Conservation (phyloP, 805 yeast species). For the Barnettozyma siamensis region DNA sequence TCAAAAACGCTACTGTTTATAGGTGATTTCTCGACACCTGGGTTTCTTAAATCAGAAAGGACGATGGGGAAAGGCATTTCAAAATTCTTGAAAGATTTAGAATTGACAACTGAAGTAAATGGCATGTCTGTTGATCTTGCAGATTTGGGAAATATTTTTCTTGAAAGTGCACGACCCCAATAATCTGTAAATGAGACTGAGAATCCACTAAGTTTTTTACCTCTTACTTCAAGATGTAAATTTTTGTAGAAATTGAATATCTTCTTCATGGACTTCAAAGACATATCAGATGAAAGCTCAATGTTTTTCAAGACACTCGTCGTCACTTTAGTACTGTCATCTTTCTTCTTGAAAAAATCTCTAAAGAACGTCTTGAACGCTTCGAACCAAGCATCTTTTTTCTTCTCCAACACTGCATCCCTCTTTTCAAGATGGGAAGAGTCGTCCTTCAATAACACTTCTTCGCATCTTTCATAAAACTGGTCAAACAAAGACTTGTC, state of each 20-base stretch:
- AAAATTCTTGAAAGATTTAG: slow-evolving; percentile 31
- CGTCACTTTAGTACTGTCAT: slow-evolving; percentile 11
- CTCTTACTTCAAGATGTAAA: slow-evolving; percentile 47
- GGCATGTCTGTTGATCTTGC: slow-evolving; percentile 33
- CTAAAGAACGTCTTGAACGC: slow-evolving; percentile 20
- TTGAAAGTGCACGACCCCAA: slow-evolving; percentile 59
- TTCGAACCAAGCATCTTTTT: slow-evolving; percentile 20
- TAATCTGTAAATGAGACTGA: slow-evolving; percentile 58
- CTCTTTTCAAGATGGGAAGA: slow-evolving; percentile 1
- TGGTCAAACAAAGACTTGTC: slow-evolving; percentile 13
- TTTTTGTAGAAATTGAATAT: slow-evolving; percentile 43
- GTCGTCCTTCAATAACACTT: slow-evolving; percentile 9
- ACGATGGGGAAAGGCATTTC: slow-evolving; percentile 48
- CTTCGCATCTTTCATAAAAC: slow-evolving; percentile 20
- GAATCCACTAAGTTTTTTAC: slow-evolving; percentile 48
- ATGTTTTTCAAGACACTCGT: slow-evolving; percentile 16
- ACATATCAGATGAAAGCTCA: slow-evolving; percentile 17
- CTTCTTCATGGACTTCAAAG: slow-evolving; percentile 27
- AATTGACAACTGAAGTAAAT: slow-evolving; percentile 32
- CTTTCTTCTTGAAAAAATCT: slow-evolving; percentile 24
- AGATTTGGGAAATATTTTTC: slow-evolving; percentile 36
- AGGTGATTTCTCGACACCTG: slow-evolving; percentile 27
- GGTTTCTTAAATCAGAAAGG: slow-evolving; percentile 35
- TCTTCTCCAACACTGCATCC: slow-evolving; percentile 3
- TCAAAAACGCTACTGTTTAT: slow-evolving; percentile 45